A percentile compares a stretch with the other conserved stretches of the same genome.
These are phyloP conservation scores for Neocallimastix lanati DNA, from an alignment of 192 early-diverging fungal genomes.

Conservation along the genomic window DNA sequence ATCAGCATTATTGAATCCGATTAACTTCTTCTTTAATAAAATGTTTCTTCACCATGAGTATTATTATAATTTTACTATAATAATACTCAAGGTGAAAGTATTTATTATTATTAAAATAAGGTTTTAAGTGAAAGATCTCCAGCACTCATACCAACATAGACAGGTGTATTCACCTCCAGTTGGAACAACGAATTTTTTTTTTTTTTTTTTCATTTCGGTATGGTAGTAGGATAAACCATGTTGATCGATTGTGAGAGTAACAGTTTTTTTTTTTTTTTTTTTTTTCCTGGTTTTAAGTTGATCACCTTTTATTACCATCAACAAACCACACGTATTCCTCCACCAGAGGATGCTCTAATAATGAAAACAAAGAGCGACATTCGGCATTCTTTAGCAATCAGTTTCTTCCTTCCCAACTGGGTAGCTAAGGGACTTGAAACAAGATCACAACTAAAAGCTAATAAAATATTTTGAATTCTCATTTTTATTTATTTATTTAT, in stretches of 20 bases:
- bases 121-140: not conserved
- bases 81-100: too few relatives aligned
- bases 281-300: constrained; percentile 10
- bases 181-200: not conserved
- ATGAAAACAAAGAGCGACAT: too few relatives aligned
- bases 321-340: too few relatives aligned
- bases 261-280: constrained; percentile 9
- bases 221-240: constrained; percentile 11
- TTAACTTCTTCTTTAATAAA: too few relatives aligned
- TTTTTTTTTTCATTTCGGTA: not conserved
- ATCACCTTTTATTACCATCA: not conserved
- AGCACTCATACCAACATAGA: not conserved
- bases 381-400: too few relatives aligned
- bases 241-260: constrained; percentile 14
- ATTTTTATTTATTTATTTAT: too few relatives aligned
- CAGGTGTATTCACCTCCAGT: not conserved
- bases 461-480: not conserved
- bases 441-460: not conserved
- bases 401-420: not conserved
- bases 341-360: too few relatives aligned
- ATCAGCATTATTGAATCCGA: too few relatives aligned
- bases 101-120: too few relatives aligned
- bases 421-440: not conserved
- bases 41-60: too few relatives aligned
- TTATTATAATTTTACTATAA: too few relatives aligned